Evolutionary conservation across 176 grass and related monocot species (phyloP).

Genomic region (Eragrostis nindensis): DNA sequence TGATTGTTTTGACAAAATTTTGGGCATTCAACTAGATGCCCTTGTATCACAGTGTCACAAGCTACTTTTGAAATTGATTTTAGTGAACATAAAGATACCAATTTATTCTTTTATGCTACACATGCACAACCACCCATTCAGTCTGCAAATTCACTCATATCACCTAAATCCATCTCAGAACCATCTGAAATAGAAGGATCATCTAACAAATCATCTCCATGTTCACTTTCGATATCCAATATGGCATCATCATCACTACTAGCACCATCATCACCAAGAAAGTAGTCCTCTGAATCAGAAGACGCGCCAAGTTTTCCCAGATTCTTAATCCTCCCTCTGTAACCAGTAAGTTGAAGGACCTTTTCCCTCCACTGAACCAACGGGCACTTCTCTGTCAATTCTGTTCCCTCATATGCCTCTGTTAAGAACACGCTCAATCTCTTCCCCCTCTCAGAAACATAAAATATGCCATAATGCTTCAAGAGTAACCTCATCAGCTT

Average conservation of each 20-base stretch:
- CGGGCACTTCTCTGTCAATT: conserved; percentile 62
- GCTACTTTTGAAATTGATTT: not conserved
- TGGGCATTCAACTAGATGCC: too few species aligned
- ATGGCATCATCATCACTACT: conserved; percentile 21
- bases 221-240: conserved; percentile 53
- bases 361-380: conserved; percentile 81
- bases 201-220: conserved; percentile 43
- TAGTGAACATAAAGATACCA: not conserved
- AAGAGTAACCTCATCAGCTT: conserved; percentile 83
- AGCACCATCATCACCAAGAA: conserved; percentile 25
- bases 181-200: conserved; percentile 48
- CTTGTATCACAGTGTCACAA: too few species aligned
- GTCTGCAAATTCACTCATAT: conserved; percentile 48
- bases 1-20: too few species aligned
- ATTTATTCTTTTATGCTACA: not conserved
- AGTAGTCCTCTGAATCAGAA: conserved; percentile 51
- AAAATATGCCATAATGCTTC: conserved; percentile 92
- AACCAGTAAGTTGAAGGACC: conserved; percentile 63
- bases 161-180: conserved; percentile 63
- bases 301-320: conserved; percentile 37
- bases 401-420: conserved; percentile 75
- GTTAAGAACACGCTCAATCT: conserved; percentile 77
- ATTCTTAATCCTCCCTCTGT: conserved; percentile 72
- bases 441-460: conserved; percentile 88
- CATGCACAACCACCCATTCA: conserved; percentile 7